Evolutionary conservation across 148 eudicot genomes (phyloP).

Genomic region (Beta vulgaris): DNA sequence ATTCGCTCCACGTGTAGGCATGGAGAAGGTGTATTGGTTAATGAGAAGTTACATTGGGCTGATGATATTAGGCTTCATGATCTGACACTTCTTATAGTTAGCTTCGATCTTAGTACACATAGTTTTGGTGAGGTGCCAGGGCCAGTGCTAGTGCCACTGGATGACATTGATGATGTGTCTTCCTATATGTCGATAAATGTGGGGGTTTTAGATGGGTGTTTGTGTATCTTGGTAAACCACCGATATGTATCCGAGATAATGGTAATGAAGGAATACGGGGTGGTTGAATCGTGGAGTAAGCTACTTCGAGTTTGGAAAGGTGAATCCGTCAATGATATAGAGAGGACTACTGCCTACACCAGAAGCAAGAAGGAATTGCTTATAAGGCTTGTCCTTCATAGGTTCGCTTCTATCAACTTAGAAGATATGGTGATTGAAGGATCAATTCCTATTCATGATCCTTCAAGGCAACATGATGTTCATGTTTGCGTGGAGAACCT

Average conservation of each 20-base stretch:
- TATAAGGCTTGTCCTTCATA: neutral
- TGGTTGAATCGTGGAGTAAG: conserved; percentile 20
- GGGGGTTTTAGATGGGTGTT: conserved; percentile 21
- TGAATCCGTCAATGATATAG: neutral
- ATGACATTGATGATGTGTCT: neutral
- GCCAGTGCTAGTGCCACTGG: conserved; percentile 10
- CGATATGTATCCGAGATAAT: neutral
- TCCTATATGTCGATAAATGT: neutral
- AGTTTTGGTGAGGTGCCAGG: neutral
- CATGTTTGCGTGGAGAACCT: conserved; percentile 23
- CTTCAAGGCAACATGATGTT: neutral
- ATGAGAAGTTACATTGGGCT: conserved; percentile 22
- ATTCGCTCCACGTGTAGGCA: neutral
- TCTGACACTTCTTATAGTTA: conserved; percentile 1
- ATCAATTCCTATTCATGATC: neutral
- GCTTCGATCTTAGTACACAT: conserved; percentile 4
- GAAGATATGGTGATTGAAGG: conserved; percentile 1
- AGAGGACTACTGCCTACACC: conserved; percentile 7
- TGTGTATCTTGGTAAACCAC: conserved; percentile 5
- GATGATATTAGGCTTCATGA: neutral
- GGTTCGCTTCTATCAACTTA: conserved; percentile 9
- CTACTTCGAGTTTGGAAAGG: neutral
- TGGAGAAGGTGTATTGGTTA: neutral
- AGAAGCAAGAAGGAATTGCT: conserved; percentile 12
- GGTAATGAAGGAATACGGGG: conserved; percentile 25